These are phyloP conservation scores for Komagataella ulmi DNA, from an alignment of 805 yeast genomes.

Conservation along the genomic window DNA sequence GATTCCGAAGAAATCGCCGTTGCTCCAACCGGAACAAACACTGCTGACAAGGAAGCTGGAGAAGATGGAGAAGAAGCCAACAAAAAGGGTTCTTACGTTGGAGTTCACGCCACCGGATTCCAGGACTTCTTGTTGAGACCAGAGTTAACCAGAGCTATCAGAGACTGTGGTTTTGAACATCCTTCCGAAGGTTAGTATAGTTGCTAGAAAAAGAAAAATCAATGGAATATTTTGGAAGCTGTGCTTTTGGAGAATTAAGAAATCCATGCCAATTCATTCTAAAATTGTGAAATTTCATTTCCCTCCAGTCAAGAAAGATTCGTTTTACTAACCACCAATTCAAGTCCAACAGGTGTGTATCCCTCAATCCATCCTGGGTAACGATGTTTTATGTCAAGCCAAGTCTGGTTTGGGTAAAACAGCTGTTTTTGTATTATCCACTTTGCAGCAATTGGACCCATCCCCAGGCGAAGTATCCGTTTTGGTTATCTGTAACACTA, in stretches of 20 bases:
- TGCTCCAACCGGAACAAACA: slow-evolving; percentile 34
- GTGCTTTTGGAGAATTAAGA: not conserved
- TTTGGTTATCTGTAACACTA: slow-evolving; percentile 92
- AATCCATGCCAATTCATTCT: not conserved
- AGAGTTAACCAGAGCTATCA: slow-evolving; percentile 92
- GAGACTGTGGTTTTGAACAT: slow-evolving; percentile 98
- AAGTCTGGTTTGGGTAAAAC: slow-evolving; percentile 99
- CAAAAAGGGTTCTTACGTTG: slow-evolving; percentile 95
- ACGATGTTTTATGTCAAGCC: slow-evolving; percentile 97
- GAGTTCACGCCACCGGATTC: slow-evolving; percentile 97
- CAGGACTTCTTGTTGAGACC: slow-evolving; percentile 95
- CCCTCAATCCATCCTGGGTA: slow-evolving; percentile 95
- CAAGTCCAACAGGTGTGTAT: slow-evolving; percentile 94
- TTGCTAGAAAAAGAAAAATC: not conserved
- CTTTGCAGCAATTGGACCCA: slow-evolving; percentile 94
- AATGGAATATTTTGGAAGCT: not conserved
- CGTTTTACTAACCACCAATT: slow-evolving; percentile 5
- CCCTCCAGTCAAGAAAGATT: not conserved
- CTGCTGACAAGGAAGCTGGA: slow-evolving; percentile 31
- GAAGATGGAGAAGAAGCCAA: slow-evolving; percentile 30
- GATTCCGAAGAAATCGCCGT: slow-evolving; percentile 94
- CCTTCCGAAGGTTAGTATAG: slow-evolving; percentile 90
- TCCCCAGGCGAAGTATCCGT: slow-evolving; percentile 94
- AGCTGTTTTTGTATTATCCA: slow-evolving; percentile 91
- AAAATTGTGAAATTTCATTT: not conserved